A percentile compares a stretch with the other conserved stretches of the same genome.
These are phyloP conservation scores for Aspergillus incahuasiensis DNA, from an alignment of 495 filamentous ascomycete species.

Conservation along the genomic window DNA sequence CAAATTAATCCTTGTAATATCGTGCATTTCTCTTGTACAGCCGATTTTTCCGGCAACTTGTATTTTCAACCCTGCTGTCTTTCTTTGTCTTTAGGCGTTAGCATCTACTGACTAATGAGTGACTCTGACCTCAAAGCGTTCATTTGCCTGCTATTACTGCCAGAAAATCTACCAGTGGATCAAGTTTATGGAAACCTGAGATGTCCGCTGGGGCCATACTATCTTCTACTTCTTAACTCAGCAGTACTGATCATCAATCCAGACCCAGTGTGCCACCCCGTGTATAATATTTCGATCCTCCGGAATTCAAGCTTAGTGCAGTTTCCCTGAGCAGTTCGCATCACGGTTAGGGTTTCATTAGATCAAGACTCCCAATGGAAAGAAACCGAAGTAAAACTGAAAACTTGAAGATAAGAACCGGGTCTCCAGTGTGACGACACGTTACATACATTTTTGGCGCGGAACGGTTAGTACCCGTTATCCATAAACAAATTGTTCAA, in stretches of 20 bases:
- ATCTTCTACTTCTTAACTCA: no score
- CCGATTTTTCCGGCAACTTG: not conserved
- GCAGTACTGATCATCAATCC: no score
- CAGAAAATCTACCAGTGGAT: no score
- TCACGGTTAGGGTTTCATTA: not conserved
- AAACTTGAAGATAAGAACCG: not conserved
- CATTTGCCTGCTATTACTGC: no score
- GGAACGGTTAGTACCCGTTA: no score
- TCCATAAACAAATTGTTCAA: no score
- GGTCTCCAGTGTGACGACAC: not conserved
- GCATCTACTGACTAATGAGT: not conserved
- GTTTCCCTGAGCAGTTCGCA: not conserved
- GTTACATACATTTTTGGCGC: not conserved
- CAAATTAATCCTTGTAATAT: conserved; percentile 6
- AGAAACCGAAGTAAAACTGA: not conserved
- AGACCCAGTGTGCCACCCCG: no score
- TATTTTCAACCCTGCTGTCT: not conserved
- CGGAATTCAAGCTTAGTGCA: no score
- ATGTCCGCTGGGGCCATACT: no score
- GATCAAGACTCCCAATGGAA: not conserved
- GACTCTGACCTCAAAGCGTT: not conserved
- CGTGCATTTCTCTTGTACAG: not conserved
- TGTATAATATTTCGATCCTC: no score
- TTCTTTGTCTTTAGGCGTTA: conserved; percentile 4
- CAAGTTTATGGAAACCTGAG: no score